Evolutionary conservation across 306 rosid species (phyloP), one percentile per base, ranked within the genome.

Genomic region (Sindora glabra): DNA sequence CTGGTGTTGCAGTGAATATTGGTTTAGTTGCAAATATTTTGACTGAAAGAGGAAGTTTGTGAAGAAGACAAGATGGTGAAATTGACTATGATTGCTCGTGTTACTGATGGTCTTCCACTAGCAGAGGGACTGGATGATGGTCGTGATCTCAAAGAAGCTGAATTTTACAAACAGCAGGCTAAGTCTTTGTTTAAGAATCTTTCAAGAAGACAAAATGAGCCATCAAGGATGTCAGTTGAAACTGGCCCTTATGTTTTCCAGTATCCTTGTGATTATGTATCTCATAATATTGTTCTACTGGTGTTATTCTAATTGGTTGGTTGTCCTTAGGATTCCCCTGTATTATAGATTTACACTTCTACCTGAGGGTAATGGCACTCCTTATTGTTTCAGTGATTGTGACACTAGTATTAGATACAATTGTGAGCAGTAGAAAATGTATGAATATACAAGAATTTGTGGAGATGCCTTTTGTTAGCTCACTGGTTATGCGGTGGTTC

Each of bases 221-320:
- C 98, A 59, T 92, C 98, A 8, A 88, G 98, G 84, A 92, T 92
- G 98, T 88, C 98, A 3, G 48, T 92, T 19, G 98, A 92, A 77
- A 88, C 85, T 12, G 96, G 96, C 40, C 95, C 98, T 52, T 92
- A 83, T 36, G 27, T 92, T 64, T 86, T 92, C 70, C 96, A 88
- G 96, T 88, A 92, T 92, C 98, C 95, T 83, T 75, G 51, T 64
- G 12, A 64, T 19, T 58, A 34, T 45, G 4, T 56, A 38, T 37
- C 56, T 39, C 52, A n/a, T 24, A 50, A n/a, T n/a, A 67, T 30
- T 37, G 14, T 23, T 5, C 33, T 67, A 50, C 33, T 61, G 34
- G 39, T 62, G 2, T 3, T 50, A 19, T 51, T 12, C 15, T 40
- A 58, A 25, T 32, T 51, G 47, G 24, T 57, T 50, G 53, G 46